phyloP scores from a whole-genome alignment of 345 rosid species.

The rapeseed (Brassica napus) region DNA sequence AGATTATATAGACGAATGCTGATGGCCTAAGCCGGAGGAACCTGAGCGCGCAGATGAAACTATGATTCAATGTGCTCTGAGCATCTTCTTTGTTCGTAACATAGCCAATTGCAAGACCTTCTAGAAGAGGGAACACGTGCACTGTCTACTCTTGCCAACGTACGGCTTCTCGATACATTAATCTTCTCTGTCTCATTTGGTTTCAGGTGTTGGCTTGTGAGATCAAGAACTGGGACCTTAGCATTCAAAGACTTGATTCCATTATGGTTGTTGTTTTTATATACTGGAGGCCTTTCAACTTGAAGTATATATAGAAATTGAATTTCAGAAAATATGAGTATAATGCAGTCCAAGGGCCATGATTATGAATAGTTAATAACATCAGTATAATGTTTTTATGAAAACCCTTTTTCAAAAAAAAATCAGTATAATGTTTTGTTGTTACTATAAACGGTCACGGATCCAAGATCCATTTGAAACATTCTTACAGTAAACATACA shows the following conservation, averaged over 20 bases:
- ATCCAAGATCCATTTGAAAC: not conserved
- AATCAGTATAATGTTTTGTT: slow-evolving; percentile 11
- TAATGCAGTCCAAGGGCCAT: not conserved
- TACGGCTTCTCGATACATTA: slow-evolving; percentile 43
- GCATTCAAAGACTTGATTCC: no score
- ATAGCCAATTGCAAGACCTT: slow-evolving; percentile 48
- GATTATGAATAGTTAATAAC: not conserved
- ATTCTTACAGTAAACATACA: not conserved
- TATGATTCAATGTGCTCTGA: not conserved
- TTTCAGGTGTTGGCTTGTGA: no score
- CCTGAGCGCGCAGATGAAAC: not conserved
- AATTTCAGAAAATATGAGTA: not conserved
- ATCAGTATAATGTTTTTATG: not conserved
- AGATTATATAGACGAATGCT: not conserved
- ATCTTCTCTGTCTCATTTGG: slow-evolving; percentile 34
- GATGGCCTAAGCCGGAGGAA: not conserved
- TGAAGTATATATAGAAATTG: not conserved
- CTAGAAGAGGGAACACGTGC: slow-evolving; percentile 44
- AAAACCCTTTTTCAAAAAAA: no score
- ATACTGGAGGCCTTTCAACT: no score
- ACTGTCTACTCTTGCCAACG: slow-evolving; percentile 42
- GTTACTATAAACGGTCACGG: slow-evolving; percentile 18
- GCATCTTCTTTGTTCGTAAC: slow-evolving; percentile 37
- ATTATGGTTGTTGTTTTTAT: no score
- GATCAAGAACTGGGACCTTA: no score